Base-by-base conservation (phyloP, 1,284 basidiomycete species). In the Meripilus lineatus region DNA sequence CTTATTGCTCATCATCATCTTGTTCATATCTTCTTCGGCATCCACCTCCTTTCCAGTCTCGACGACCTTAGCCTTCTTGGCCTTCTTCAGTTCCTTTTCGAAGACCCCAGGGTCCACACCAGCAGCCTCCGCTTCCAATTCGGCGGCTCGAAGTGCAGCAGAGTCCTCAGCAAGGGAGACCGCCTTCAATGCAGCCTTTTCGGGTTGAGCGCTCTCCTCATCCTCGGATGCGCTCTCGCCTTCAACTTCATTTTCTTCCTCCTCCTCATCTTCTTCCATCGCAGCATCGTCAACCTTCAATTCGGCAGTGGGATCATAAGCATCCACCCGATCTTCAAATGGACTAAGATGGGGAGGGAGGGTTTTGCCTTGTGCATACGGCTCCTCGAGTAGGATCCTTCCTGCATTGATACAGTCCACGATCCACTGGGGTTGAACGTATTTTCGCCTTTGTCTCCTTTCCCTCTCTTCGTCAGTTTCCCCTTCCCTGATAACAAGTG, bases 1-100 rank as follows among this genome's bases (percentile, higher is more conserved):
- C 71, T 90, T 94, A 71, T 94, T 96, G 70, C 90, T 95, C 83
- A 99, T 86, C 81, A 99, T 81, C 82, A 96, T 96, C 76, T 95
- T 96, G 66, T 93, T 89, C 86, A 97, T 91, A 59, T 95, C 88
- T 62, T 85, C 75, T 62, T 96, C 93, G 13, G 67, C 72, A 23
- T 70, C 66, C 50, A 54, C 67, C 55, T 61, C 70, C 52, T 32
- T 56, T 44, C 45, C 50, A 48, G 22, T 52, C 37, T 30, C 44
- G 61, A 64, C 56, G 69, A 10, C 64, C 48, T 58, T 61, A 35
- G 62, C 61, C 59, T 79, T 75, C 68, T 78, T 84, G 35, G 80
- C 75, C 63, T 85, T 84, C 59, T 75, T 77, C 45, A 92, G 78
- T 58, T 89, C 78, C 51, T 83, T 82, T 61, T 90, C 86, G 65